Base-by-base conservation (phyloP, 495 filamentous ascomycete species). In the Penicillium antarcticum region DNA sequence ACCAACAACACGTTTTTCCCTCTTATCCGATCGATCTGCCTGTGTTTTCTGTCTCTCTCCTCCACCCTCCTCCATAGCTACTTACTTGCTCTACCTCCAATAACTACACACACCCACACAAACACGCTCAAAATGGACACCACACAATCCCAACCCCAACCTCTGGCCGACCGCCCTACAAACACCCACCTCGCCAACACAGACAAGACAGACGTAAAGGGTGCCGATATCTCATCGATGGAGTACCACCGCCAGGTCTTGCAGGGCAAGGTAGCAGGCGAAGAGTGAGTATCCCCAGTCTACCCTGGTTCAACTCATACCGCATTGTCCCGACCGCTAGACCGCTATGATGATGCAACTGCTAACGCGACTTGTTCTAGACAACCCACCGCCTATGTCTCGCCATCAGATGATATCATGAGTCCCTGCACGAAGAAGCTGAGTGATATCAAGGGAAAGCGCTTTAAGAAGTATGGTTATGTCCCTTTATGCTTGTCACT, bases 341-440 rank as follows among this genome's bases (percentile, higher is more conserved):
- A 39, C 17, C 31, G 12, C 31, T 46, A 21, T 17, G 17, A 23
- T 17, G 9, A 23, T 18, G 14, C 35, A 43, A 24, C 2, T 6
- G 35, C 24, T 47, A 32, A 58, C 26, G 9, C 19, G 2, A 42
- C 18, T 12, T 2, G 16, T 8, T 6, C 2, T 37, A 77, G 74
- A 18, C 58, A 69, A 42, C 74, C 83, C 47, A 80, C 83, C 60
- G 72, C 80, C 51, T 97, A 95, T 72, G 75, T 96, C 63, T 94
- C 88, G n/a, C 92, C 92, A 0, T 94, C 89, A 10, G 92, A 97
- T 63, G 87, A 83, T 65, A 89, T 97, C 71, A 87, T 95, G 87
- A 91, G 87, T 53, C 92, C 92, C 13, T 92, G 89, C 69, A 91
- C 89, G n/a, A 86, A 88, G 71, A 97, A 97, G 72, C 71, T 97